A percentile compares a stretch with the other conserved stretches of the same genome.
phyloP scores from a whole-genome alignment of 2,329 filamentous ascomycete genomes.

The Juglanconis juglandina region DNA sequence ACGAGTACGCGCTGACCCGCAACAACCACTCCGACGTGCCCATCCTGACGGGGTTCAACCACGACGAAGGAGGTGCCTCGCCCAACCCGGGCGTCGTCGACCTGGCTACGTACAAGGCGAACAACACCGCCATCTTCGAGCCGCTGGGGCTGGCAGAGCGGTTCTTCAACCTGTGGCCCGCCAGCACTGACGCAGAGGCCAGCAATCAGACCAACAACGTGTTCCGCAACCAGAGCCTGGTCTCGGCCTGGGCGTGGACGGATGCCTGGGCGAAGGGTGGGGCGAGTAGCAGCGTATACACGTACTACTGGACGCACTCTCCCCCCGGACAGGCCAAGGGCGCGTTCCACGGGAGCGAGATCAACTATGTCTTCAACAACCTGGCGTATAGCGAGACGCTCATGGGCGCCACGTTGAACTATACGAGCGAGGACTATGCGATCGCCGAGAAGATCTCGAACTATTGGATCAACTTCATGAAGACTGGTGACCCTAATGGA shows the following conservation, averaged over 20 bases:
- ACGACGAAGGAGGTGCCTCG: conserved; percentile 12
- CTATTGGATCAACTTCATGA: conserved; percentile 18
- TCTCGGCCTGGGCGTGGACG: conserved; percentile 27
- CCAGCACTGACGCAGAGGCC: conserved; percentile 21
- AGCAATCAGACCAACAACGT: conserved; percentile 23
- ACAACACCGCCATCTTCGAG: conserved; percentile 21
- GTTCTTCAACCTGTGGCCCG: conserved; percentile 26
- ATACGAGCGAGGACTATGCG: conserved; percentile 25
- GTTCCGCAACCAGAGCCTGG: conserved; percentile 23
- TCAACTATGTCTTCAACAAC: conserved; percentile 32
- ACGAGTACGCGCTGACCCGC: background rate
- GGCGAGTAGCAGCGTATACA: conserved; percentile 25
- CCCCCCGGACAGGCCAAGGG: conserved; percentile 24
- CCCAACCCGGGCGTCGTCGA: conserved; percentile 8
- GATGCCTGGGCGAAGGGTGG: conserved; percentile 24
- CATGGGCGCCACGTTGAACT: conserved; percentile 21
- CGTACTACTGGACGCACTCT: conserved; percentile 29
- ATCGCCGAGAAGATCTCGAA: conserved; percentile 24
- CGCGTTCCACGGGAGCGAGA: conserved; percentile 29
- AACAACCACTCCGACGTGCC: conserved; percentile 1
- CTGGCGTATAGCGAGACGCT: conserved; percentile 21
- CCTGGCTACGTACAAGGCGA: conserved; percentile 18
- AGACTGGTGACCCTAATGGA: conserved; percentile 12
- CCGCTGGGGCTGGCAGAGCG: conserved; percentile 13
- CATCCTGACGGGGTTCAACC: conserved; percentile 9